Evolutionary conservation across 139 green algal species (phyloP).

Genomic region (Ulvella scutata): DNA sequence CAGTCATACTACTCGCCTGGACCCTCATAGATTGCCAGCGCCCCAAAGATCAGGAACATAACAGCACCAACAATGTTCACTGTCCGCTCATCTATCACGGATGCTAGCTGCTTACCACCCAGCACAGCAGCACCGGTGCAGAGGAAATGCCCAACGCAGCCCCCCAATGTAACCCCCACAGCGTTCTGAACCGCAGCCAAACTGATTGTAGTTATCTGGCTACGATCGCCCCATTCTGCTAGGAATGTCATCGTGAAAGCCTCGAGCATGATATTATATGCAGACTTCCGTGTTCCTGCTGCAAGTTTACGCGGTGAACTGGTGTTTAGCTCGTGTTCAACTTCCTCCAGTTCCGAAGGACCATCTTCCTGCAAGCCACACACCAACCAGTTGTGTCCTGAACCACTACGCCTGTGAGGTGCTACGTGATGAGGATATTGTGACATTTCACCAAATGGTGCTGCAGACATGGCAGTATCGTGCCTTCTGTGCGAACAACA

Average conservation of each 20-base stretch:
- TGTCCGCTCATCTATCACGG: slow-evolving; percentile 76
- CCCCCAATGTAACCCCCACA: slow-evolving; percentile 81
- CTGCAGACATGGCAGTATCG: not conserved
- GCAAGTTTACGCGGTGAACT: no score
- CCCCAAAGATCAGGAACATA: slow-evolving; percentile 83
- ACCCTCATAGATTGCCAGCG: slow-evolving; percentile 46
- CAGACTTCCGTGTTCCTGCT: no score
- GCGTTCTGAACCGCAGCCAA: slow-evolving; percentile 76
- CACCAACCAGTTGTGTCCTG: no score
- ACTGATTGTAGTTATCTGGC: slow-evolving; percentile 86
- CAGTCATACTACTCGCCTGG: slow-evolving; percentile 3
- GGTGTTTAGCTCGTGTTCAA: slow-evolving; percentile 41
- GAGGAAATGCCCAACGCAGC: slow-evolving; percentile 76
- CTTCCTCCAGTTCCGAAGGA: slow-evolving; percentile 48
- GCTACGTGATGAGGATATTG: not conserved
- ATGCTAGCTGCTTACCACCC: slow-evolving; percentile 79
- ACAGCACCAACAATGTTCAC: slow-evolving; percentile 65
- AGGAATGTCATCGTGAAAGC: slow-evolving; percentile 94
- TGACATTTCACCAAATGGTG: not conserved
- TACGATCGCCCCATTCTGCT: slow-evolving; percentile 96
- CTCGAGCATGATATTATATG: slow-evolving; percentile 88
- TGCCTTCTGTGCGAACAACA: slow-evolving; percentile 11
- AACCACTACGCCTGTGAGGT: not conserved
- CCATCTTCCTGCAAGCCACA: slow-evolving; percentile 16
- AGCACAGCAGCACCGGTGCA: slow-evolving; percentile 90